These are phyloP conservation scores for Oenanthe javanica DNA, from an alignment of 140 eudicot species.

Conservation along the genomic window DNA sequence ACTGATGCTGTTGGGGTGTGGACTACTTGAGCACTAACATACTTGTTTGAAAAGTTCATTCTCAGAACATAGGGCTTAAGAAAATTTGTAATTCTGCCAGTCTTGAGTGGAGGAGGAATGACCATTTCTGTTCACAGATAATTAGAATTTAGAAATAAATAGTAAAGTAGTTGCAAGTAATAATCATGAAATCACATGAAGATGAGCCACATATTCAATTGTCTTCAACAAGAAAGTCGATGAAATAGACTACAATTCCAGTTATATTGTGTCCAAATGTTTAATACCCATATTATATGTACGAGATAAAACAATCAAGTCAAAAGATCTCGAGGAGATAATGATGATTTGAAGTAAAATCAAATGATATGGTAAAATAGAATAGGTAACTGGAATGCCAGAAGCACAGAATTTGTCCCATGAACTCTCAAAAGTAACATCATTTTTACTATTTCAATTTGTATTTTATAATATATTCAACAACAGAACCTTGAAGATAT, in stretches of 20 bases:
- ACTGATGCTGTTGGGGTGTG: constrained; percentile 83
- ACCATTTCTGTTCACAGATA: constrained; percentile 49
- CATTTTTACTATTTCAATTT: neutral
- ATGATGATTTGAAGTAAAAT: neutral
- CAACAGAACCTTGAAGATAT: neutral
- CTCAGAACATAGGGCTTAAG: constrained; percentile 71
- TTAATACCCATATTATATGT: neutral
- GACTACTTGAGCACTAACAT: constrained; percentile 77
- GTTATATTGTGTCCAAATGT: neutral
- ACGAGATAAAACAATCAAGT: neutral
- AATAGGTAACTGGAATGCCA: neutral
- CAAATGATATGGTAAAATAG: neutral
- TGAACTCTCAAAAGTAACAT: neutral
- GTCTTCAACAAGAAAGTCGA: neutral
- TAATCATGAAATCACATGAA: neutral
- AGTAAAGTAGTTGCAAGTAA: neutral
- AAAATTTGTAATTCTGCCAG: constrained; percentile 59
- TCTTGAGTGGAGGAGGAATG: constrained; percentile 61
- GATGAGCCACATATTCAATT: neutral
- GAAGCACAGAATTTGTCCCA: neutral
- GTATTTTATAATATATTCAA: neutral
- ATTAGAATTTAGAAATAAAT: neutral
- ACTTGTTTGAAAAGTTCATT: constrained; percentile 87
- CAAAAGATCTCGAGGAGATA: neutral
- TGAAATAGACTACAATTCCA: neutral